Conservation (phyloP, 2,329 filamentous ascomycete species). For the Colletotrichum tropicale region DNA sequence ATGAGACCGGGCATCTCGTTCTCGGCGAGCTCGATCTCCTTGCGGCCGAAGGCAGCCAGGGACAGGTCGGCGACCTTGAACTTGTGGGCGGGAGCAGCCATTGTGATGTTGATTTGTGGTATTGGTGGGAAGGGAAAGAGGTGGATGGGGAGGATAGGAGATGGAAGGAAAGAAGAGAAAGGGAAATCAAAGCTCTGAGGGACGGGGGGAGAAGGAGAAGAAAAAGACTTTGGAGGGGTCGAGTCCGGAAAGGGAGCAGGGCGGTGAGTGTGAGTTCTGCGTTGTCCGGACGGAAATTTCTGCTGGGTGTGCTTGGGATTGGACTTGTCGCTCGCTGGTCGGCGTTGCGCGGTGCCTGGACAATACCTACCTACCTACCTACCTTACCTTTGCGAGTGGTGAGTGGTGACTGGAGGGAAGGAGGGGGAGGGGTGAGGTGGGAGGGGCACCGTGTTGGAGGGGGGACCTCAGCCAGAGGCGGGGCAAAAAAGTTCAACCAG, state of each 20-base stretch:
- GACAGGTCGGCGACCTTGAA: conserved; percentile 99
- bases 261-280: background rate
- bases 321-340: background rate
- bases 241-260: background rate
- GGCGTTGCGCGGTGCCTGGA: background rate
- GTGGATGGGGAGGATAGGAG: background rate
- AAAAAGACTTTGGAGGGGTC: conserved; percentile 14
- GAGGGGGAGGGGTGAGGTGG: background rate
- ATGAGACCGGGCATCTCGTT: conserved; percentile 98
- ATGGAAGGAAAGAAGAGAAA: conserved; percentile 17
- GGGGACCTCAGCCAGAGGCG: background rate
- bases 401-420: background rate
- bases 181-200: background rate
- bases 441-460: background rate
- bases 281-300: conserved; percentile 15
- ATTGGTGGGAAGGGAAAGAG: conserved; percentile 8
- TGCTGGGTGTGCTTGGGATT: background rate
- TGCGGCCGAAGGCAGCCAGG: conserved; percentile 96
- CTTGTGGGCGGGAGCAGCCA: conserved; percentile 84
- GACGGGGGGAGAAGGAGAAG: conserved; percentile 13
- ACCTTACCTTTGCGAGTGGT: background rate
- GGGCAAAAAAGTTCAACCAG: conserved; percentile 17
- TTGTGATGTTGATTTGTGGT: conserved; percentile 38
- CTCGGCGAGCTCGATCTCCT: conserved; percentile 98
- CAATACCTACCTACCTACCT: background rate